Conservation (phyloP, 1,284 basidiomycete genomes). For the Wallemia hederae region DNA sequence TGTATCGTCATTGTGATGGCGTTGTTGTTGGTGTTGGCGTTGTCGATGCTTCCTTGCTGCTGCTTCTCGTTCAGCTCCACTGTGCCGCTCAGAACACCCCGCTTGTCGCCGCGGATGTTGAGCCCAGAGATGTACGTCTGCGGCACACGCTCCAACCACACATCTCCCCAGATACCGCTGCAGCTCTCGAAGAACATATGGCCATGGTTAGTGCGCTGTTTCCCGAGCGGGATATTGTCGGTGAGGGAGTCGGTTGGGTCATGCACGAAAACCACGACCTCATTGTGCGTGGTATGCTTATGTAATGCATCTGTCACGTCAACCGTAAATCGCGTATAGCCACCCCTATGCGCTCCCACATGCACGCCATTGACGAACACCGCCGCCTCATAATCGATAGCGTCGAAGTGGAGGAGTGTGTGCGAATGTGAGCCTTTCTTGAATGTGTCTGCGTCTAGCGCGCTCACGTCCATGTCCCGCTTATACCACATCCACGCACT, state of each 20-base stretch:
- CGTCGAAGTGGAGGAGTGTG: not conserved
- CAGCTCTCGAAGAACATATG: slow-evolving; percentile 2
- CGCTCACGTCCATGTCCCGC: too few relatives aligned
- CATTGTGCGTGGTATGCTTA: not conserved
- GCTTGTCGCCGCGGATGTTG: not conserved
- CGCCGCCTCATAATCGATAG: slow-evolving; percentile 2
- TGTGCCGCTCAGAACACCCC: not conserved
- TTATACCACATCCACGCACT: not conserved
- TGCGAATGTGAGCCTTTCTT: not conserved
- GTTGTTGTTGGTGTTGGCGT: not conserved
- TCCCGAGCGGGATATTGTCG: not conserved
- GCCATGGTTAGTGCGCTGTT: not conserved
- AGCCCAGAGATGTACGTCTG: not conserved
- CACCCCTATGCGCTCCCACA: slow-evolving; percentile 5
- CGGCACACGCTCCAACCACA: slow-evolving; percentile 2
- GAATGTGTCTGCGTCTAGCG: too few relatives aligned
- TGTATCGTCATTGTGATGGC: not conserved
- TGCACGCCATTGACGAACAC: slow-evolving; percentile 4
- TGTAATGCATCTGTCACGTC: not conserved
- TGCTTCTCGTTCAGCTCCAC: too few relatives aligned
- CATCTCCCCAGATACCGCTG: slow-evolving; percentile 5
- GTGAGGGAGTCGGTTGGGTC: slow-evolving; percentile 4
- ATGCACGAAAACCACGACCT: slow-evolving; percentile 5
- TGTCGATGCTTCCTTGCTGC: too few relatives aligned
- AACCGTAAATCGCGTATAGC: slow-evolving; percentile 4